These are phyloP conservation scores for Podospora tetraspora DNA, from an alignment of 495 filamentous ascomycete species.

Conservation along the genomic window DNA sequence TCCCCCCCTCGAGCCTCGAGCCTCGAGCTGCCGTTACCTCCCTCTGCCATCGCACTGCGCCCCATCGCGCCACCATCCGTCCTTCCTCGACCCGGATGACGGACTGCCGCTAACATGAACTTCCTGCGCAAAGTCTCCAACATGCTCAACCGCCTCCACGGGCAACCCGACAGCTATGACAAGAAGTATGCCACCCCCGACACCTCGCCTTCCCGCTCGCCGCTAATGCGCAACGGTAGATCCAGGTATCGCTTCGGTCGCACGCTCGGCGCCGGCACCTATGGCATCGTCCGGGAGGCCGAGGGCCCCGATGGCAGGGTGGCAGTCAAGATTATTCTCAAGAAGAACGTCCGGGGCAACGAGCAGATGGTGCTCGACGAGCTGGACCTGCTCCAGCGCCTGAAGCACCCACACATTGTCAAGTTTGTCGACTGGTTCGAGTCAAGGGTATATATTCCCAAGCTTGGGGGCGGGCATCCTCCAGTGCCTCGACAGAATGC, in stretches of 20 bases:
- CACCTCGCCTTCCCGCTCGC: neutral
- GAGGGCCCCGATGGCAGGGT: constrained; percentile 79
- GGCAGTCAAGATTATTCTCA: constrained; percentile 97
- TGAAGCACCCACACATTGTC: constrained; percentile 95
- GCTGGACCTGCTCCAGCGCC: constrained; percentile 79
- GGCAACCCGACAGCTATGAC: constrained; percentile 97
- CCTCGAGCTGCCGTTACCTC: constrained; percentile 23
- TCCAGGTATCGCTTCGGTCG: constrained; percentile 84
- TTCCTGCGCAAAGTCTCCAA: constrained; percentile 58
- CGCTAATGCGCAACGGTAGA: constrained; percentile 40
- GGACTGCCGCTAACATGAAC: constrained; percentile 13
- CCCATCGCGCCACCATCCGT: constrained; percentile 8
- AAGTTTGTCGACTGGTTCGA: constrained; percentile 99
- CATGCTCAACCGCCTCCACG: constrained; percentile 96
- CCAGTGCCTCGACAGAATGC: constrained; percentile 10
- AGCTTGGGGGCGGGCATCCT: neutral
- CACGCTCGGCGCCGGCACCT: constrained; percentile 93
- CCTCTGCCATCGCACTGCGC: neutral
- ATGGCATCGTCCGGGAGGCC: constrained; percentile 96
- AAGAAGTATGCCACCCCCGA: constrained; percentile 65
- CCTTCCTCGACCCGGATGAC: constrained; percentile 3
- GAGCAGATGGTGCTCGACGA: constrained; percentile 99
- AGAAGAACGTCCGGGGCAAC: constrained; percentile 98
- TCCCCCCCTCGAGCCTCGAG: constrained; percentile 9
- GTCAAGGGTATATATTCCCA: constrained; percentile 58